Percentiles rank a stretch among this genome's conserved stretches.
phyloP scores from a whole-genome alignment of 179 eudicot genomes.

The Gypsophila paniculata region DNA sequence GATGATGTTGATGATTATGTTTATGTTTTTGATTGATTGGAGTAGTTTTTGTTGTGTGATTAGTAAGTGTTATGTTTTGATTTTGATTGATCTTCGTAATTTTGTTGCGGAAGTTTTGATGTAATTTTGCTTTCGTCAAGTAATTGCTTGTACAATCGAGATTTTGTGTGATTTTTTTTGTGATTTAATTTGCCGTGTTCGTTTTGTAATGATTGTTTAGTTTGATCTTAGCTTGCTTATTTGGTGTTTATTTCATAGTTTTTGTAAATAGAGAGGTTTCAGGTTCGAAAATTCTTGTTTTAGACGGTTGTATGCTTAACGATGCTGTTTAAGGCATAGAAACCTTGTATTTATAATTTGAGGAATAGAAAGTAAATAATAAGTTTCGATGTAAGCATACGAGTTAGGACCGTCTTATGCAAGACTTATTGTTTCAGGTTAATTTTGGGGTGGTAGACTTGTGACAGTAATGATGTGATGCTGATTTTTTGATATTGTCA shows the following conservation, averaged over 20 bases:
- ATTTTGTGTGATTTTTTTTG: not conserved
- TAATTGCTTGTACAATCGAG: not conserved
- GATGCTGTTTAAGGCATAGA: no score
- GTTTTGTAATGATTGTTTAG: not conserved
- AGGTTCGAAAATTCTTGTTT: not conserved
- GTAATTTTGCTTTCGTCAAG: not conserved
- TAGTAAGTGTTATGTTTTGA: not conserved
- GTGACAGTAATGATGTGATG: not conserved
- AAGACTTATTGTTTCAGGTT: no score
- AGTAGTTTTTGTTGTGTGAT: not conserved
- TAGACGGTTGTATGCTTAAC: not conserved
- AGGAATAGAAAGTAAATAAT: no score
- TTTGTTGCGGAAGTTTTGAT: not conserved
- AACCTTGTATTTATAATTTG: no score
- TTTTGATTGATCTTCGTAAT: not conserved
- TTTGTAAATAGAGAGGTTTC: no score
- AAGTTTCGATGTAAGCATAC: no score
- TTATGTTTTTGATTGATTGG: not conserved
- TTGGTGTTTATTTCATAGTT: no score
- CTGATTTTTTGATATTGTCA: constrained; percentile 30
- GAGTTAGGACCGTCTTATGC: no score
- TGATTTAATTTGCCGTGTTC: not conserved
- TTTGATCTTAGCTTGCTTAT: not conserved
- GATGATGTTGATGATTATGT: not conserved
- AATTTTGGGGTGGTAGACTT: no score